A percentile compares a stretch with the other conserved stretches of the same genome.
These are phyloP conservation scores for Malus hybrid DNA, from an alignment of 331 rosid species.

Conservation along the genomic window DNA sequence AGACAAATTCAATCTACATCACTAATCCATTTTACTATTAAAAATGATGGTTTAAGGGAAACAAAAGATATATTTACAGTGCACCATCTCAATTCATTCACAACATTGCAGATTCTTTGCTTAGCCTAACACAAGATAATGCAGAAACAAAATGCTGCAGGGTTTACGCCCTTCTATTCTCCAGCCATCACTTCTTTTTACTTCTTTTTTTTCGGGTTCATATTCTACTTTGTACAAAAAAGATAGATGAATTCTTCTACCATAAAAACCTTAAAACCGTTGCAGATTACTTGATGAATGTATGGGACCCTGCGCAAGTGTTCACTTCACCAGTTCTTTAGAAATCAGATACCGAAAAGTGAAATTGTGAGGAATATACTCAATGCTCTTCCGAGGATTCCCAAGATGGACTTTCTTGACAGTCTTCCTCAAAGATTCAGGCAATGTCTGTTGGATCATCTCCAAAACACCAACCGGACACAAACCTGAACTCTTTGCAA, in stretches of 20 bases:
- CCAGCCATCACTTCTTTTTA: background rate
- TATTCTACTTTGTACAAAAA: slow-evolving; percentile 50
- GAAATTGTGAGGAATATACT: slow-evolving; percentile 79
- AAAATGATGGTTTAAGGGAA: background rate
- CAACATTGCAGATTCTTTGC: slow-evolving; percentile 14
- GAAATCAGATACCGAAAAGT: slow-evolving; percentile 75
- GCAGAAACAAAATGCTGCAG: slow-evolving; percentile 23
- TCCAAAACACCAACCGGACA: slow-evolving; percentile 52
- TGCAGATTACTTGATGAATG: slow-evolving; percentile 1
- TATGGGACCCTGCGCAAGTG: background rate
- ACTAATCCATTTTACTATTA: background rate
- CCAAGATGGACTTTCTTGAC: slow-evolving; percentile 41
- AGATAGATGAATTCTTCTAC: slow-evolving; percentile 12
- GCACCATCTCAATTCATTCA: slow-evolving; percentile 9
- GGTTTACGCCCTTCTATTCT: slow-evolving; percentile 12
- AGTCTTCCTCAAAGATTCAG: slow-evolving; percentile 65
- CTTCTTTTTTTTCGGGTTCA: slow-evolving; percentile 2
- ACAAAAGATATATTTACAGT: slow-evolving; percentile 21
- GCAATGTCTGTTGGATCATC: slow-evolving; percentile 65
- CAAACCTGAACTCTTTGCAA: slow-evolving; percentile 60
- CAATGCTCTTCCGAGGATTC: slow-evolving; percentile 68
- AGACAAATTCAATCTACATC: background rate
- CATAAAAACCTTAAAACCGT: slow-evolving; percentile 4
- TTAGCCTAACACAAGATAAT: background rate
- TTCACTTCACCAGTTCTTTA: slow-evolving; percentile 68